These are phyloP conservation scores for Platanus orientalis DNA, from an alignment of 164 flowering plant species.

Conservation along the genomic window DNA sequence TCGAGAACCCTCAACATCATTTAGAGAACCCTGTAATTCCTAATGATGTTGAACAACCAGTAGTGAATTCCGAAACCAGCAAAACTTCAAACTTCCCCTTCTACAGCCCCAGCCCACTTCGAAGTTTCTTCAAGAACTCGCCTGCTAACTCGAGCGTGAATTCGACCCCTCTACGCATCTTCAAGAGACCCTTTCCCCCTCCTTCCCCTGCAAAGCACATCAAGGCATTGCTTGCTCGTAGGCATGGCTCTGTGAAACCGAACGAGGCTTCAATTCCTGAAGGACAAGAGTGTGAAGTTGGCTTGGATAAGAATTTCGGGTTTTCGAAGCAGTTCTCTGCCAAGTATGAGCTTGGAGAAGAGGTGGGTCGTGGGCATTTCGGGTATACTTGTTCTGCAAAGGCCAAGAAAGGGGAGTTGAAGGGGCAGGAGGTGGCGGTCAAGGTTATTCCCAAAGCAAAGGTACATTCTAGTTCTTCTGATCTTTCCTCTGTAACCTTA, in stretches of 20 bases:
- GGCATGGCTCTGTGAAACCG: constrained; percentile 91
- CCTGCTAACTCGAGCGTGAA: constrained; percentile 64
- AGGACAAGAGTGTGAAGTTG: constrained; percentile 62
- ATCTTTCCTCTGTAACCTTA: too few species aligned
- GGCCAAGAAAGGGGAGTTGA: constrained; percentile 78
- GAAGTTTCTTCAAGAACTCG: constrained; percentile 61
- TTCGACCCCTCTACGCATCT: constrained; percentile 70
- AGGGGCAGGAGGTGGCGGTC: constrained; percentile 90
- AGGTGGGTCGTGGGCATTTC: constrained; percentile 92
- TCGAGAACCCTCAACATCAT: constrained; percentile 13
- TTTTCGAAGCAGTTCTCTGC: constrained; percentile 55
- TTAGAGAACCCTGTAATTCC: constrained; percentile 24
- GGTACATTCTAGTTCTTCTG: constrained; percentile 34
- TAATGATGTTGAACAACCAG: constrained; percentile 17
- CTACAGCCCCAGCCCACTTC: constrained; percentile 82
- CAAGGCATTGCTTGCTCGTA: constrained; percentile 65
- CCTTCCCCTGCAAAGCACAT: constrained; percentile 99
- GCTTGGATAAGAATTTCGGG: constrained; percentile 81
- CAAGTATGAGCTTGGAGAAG: constrained; percentile 87
- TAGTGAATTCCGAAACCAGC: constrained; percentile 22
- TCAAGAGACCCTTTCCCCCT: constrained; percentile 89
- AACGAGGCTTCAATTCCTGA: constrained; percentile 90
- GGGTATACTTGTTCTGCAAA: constrained; percentile 85
- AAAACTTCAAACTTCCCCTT: constrained; percentile 63
- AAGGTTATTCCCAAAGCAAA: constrained; percentile 90